phyloP scores from a whole-genome alignment of 1,284 basidiomycete species.

The Ustilago crameri region DNA sequence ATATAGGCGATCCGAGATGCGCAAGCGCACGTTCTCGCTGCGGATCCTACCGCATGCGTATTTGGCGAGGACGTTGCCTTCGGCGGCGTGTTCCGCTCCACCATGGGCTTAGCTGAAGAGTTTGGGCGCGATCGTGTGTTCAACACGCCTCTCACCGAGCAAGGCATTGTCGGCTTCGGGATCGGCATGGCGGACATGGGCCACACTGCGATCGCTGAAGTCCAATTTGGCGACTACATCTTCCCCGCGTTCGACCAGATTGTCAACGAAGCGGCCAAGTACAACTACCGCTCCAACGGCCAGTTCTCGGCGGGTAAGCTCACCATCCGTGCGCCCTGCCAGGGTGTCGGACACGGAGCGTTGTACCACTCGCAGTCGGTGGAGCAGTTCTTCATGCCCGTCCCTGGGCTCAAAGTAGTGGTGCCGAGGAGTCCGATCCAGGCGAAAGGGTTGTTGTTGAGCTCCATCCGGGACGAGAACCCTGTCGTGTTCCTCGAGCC shows the following conservation, averaged over 20 bases:
- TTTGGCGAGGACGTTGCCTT: conserved; percentile 78
- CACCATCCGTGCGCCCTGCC: conserved; percentile 78
- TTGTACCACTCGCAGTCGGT: conserved; percentile 94
- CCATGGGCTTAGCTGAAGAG: conserved; percentile 90
- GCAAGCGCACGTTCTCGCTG: conserved; percentile 51
- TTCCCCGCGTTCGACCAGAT: conserved; percentile 72
- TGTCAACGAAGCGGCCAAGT: conserved; percentile 95
- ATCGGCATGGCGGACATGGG: conserved; percentile 92
- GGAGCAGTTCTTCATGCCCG: conserved; percentile 88
- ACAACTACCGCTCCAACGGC: conserved; percentile 87
- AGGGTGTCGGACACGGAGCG: conserved; percentile 72
- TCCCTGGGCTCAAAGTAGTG: conserved; percentile 88
- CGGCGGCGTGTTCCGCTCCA: conserved; percentile 90
- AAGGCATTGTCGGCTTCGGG: conserved; percentile 93
- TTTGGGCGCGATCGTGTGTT: conserved; percentile 72
- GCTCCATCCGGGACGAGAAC: conserved; percentile 88
- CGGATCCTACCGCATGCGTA: conserved; percentile 83
- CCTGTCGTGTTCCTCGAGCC: conserved; percentile 95
- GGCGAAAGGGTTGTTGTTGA: conserved; percentile 88
- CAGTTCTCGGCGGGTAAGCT: conserved; percentile 83
- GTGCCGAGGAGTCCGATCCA: conserved; percentile 92
- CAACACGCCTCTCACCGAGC: conserved; percentile 61
- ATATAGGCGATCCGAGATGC: conserved; percentile 61
- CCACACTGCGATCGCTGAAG: conserved; percentile 92
- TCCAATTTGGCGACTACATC: conserved; percentile 73